phyloP scores from a whole-genome alignment of 371 early-diverging fungal genomes.

The Choanephora cucurbitarum region DNA sequence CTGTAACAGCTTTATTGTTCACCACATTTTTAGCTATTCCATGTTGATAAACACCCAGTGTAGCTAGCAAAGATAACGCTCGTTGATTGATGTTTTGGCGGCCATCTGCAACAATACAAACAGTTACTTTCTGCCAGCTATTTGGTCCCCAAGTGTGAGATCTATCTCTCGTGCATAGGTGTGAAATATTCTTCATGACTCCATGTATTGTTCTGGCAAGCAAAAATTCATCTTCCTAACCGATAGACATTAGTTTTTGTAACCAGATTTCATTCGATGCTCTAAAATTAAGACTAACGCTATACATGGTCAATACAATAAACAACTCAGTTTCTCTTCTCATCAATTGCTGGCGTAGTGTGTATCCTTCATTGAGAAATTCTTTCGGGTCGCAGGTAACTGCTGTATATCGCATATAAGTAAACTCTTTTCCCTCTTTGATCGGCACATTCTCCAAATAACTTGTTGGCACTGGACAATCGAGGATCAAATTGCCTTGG shows the following conservation, averaged over 20 bases:
- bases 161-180: slow-evolving; percentile 80
- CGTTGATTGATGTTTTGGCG: slow-evolving; percentile 77
- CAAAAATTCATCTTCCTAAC: slow-evolving; percentile 84
- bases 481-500: slow-evolving; percentile 76
- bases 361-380: slow-evolving; percentile 72
- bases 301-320: slow-evolving; percentile 94
- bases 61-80: slow-evolving; percentile 76
- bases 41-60: slow-evolving; percentile 92
- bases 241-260: too few species aligned
- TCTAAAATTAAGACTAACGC: slow-evolving; percentile 54
- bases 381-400: slow-evolving; percentile 85
- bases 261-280: too few species aligned
- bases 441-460: slow-evolving; percentile 61
- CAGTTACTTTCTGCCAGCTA: slow-evolving; percentile 92
- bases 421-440: slow-evolving; percentile 69
- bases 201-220: slow-evolving; percentile 89
- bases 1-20: slow-evolving; percentile 67
- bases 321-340: slow-evolving; percentile 83
- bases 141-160: slow-evolving; percentile 77
- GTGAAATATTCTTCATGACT: slow-evolving; percentile 89
- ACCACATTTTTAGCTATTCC: slow-evolving; percentile 80
- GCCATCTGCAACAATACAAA: slow-evolving; percentile 88
- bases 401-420: slow-evolving; percentile 82
- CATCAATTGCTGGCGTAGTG: slow-evolving; percentile 79
- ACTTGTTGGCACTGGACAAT: slow-evolving; percentile 74